These are phyloP conservation scores for Leccinum uliginosum DNA, from an alignment of 768 basidiomycete genomes.

Conservation along the genomic window DNA sequence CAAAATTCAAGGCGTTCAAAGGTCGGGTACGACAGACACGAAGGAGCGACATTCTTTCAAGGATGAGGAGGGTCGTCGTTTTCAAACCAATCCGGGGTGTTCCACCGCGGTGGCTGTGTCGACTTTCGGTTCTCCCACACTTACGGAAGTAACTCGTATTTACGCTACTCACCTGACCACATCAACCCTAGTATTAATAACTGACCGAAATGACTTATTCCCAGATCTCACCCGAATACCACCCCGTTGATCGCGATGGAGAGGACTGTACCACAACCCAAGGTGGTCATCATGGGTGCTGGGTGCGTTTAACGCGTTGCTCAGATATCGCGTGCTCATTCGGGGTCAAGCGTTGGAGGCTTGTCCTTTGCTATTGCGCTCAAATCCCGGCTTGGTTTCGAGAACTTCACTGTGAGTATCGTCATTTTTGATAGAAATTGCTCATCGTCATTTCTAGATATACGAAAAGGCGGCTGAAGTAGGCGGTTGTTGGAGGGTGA, in stretches of 20 bases:
- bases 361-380: slow-evolving; percentile 41
- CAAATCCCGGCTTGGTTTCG: slow-evolving; percentile 33
- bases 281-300: slow-evolving; percentile 21
- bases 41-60: slow-evolving; percentile 54
- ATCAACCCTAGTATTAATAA: slow-evolving; percentile 3
- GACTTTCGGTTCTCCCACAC: not conserved
- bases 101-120: slow-evolving; percentile 22
- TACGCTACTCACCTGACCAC: not conserved
- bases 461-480: slow-evolving; percentile 42
- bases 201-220: not conserved
- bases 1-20: slow-evolving; percentile 9
- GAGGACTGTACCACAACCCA: not conserved
- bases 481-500: slow-evolving; percentile 52
- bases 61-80: not conserved
- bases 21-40: slow-evolving; percentile 38
- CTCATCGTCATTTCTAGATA: slow-evolving; percentile 27
- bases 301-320: slow-evolving; percentile 15
- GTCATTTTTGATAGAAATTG: not conserved
- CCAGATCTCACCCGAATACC: not conserved
- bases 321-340: not conserved
- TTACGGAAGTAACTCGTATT: not conserved
- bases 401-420: slow-evolving; percentile 38
- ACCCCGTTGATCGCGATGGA: not conserved
- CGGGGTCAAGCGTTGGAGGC: slow-evolving; percentile 35
- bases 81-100: slow-evolving; percentile 1